Evolutionary conservation across 805 yeast genomes (phyloP).

Genomic region (Wickerhamomyces hampshirensis): DNA sequence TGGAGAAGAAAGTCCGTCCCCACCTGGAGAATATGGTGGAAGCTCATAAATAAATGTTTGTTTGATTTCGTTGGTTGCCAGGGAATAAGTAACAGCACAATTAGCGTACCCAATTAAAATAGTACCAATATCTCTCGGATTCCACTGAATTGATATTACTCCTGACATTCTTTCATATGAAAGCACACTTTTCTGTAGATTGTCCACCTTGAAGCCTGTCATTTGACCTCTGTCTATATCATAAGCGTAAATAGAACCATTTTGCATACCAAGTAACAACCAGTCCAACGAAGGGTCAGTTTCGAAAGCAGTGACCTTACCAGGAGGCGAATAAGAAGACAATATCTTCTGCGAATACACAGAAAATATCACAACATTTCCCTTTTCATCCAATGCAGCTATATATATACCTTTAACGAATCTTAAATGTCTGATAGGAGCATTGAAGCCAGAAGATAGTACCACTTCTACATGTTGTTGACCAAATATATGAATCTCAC

Average conservation of each 20-base stretch:
- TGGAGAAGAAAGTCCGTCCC: conserved; percentile 36
- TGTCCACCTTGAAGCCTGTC: conserved; percentile 64
- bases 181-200: conserved; percentile 57
- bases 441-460: conserved; percentile 46
- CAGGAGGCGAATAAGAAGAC: conserved; percentile 56
- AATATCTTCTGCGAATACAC: conserved; percentile 58
- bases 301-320: conserved; percentile 62
- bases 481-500: conserved; percentile 77
- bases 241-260: conserved; percentile 66
- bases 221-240: conserved; percentile 76
- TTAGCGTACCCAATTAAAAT: conserved; percentile 69
- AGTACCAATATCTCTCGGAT: conserved; percentile 85
- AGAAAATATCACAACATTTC: conserved; percentile 65
- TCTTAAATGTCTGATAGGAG: conserved; percentile 48
- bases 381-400: conserved; percentile 61
- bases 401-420: conserved; percentile 81
- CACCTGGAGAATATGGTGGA: conserved; percentile 70
- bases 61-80: conserved; percentile 56
- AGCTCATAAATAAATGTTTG: conserved; percentile 55
- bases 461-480: conserved; percentile 73
- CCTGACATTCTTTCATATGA: conserved; percentile 58
- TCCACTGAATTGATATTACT: conserved; percentile 66
- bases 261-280: conserved; percentile 73
- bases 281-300: conserved; percentile 88
- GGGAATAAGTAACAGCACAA: conserved; percentile 63